Evolutionary conservation across 176 grass and related monocot species (phyloP).

Genomic region (Triticum monococcum): DNA sequence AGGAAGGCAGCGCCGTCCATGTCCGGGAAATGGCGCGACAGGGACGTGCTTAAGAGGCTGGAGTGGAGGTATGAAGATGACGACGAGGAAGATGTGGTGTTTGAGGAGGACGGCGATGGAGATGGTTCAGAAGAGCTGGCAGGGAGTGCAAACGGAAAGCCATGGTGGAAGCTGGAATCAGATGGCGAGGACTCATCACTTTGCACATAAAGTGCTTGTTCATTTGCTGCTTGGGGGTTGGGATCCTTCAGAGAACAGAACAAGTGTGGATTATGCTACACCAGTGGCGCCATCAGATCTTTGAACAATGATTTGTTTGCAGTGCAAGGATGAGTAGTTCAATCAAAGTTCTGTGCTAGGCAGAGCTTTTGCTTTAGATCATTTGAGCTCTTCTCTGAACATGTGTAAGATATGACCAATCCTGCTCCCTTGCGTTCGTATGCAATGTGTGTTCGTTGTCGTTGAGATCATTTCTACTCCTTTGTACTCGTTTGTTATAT

Average conservation of each 20-base stretch:
- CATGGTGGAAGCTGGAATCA: conserved; percentile 64
- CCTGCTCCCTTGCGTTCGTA: background rate
- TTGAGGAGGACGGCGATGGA: conserved; percentile 29
- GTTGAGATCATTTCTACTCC: too few relatives aligned
- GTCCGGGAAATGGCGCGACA: conserved; percentile 51
- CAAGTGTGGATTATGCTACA: too few relatives aligned
- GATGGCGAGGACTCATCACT: conserved; percentile 12
- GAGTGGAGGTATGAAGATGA: conserved; percentile 56
- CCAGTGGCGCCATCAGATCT: too few relatives aligned
- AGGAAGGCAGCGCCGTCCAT: conserved; percentile 39
- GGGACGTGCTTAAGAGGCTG: conserved; percentile 44
- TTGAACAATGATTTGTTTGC: too few relatives aligned
- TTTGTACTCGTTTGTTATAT: background rate
- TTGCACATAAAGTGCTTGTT: background rate
- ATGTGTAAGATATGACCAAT: background rate
- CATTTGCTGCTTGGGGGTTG: background rate
- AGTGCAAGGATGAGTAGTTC: too few relatives aligned
- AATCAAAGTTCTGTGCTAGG: background rate
- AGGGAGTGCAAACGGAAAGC: conserved; percentile 6
- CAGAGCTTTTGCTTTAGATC: background rate
- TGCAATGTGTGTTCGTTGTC: too few relatives aligned
- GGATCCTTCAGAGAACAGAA: background rate
- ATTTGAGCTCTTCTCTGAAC: too few relatives aligned
- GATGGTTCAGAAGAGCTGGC: background rate
- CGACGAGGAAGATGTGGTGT: conserved; percentile 33